Base-by-base conservation (phyloP, 768 basidiomycete genomes). In the Harrya chromipes region DNA sequence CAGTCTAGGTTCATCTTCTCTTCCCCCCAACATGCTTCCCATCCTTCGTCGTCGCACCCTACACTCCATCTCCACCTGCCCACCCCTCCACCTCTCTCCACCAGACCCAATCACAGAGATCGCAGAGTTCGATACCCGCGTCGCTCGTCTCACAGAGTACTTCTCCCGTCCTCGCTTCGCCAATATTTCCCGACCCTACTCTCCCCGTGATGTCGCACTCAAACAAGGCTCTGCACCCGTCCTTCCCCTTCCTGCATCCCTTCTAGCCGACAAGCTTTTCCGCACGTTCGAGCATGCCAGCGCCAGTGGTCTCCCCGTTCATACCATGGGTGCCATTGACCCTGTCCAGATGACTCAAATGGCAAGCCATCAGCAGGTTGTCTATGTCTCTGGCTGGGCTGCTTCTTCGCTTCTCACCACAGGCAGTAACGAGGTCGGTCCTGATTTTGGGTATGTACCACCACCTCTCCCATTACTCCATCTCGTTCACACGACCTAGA, bases 321-420 rank as follows among this genome's bases (percentile, higher is more conserved):
- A 91, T 59, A 95, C 94, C 2, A 85, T 94, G 81, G 93, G 93
- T 35, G 92, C 90, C 4, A 87, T 97, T 53, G 94, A 97, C 65
- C 92, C 93, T 0, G 81, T 94, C 13, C 93, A 91, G 71, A 90
- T 94, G 87, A 93, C 90, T 0, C 93, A 97, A 71, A 91, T 92
- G 89, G 94, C 90, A 8, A 73, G 72, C 45, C 79, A 89, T 60
- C 87, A 90, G 60, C 87, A 97, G 63, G 84, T 87, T 29, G 81
- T 93, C 3, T 97, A 97, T 60, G 74, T 97, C n/a, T 90, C 87
- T 43, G 94, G 94, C 10, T 95, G 93, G 93, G 92, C 90, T 13
- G 78, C 83, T 21, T 89, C 87, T 38, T 91, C 88, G 56, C 76
- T 93, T 41, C 72, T 95, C 44, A 94, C 93, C 5, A 94, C 93